phyloP scores from a whole-genome alignment of 225 moss, liverwort and hornwort species.

The Pleurozium schreberi region DNA sequence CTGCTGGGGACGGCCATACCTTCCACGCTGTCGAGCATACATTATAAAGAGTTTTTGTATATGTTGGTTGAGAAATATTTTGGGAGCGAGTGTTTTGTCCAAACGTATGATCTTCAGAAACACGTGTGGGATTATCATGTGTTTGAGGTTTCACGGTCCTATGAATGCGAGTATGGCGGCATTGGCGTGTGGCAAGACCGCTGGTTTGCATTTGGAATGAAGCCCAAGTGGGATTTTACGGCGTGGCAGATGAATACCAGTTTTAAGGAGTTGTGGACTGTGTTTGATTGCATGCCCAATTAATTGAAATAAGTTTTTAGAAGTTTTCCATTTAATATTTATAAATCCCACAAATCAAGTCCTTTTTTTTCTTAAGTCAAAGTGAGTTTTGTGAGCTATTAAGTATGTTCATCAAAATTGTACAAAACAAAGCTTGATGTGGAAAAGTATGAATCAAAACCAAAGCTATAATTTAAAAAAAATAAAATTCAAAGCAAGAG shows the following conservation, averaged over 20 bases:
- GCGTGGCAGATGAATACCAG: background rate
- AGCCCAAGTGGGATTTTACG: background rate
- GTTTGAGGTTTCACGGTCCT: too few species aligned
- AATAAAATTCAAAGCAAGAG: background rate
- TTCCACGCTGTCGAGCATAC: background rate
- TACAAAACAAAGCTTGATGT: fast-evolving
- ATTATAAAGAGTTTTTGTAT: background rate
- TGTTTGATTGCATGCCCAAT: too few species aligned
- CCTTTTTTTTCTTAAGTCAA: background rate
- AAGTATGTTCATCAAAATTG: background rate
- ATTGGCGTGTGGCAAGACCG: background rate
- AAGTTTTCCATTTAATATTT: too few species aligned
- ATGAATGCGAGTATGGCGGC: too few species aligned
- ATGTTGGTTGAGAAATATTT: background rate
- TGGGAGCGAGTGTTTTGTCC: too few species aligned
- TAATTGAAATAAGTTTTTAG: too few species aligned
- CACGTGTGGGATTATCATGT: background rate
- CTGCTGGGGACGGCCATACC: background rate
- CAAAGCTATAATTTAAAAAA: background rate
- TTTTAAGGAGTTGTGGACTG: too few species aligned
- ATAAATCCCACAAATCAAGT: too few species aligned
- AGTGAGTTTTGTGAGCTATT: background rate
- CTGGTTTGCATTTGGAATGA: background rate
- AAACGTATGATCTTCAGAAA: background rate
- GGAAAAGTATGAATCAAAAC: background rate